A percentile compares a stretch with the other conserved stretches of the same genome.
phyloP scores from a whole-genome alignment of 345 rosid genomes.

The Garcia nutans region DNA sequence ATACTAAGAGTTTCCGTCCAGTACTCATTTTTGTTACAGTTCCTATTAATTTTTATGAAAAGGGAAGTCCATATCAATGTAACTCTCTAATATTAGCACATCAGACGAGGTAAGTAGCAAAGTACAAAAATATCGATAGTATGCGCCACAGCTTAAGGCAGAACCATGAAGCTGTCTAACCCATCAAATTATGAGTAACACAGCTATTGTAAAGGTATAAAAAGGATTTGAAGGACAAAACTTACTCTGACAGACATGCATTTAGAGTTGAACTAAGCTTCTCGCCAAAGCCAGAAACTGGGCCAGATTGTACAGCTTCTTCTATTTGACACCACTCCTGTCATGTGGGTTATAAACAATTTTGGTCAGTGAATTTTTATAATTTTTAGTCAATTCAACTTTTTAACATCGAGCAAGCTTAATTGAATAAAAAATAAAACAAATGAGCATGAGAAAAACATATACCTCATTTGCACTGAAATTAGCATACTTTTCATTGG shows the following conservation, averaged over 20 bases:
- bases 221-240: not conserved
- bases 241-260: slow-evolving; percentile 65
- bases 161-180: not conserved
- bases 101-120: not conserved
- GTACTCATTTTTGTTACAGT: not conserved
- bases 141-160: not conserved
- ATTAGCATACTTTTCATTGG: slow-evolving; percentile 62
- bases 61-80: not conserved
- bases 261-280: slow-evolving; percentile 60
- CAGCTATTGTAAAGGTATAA: not conserved
- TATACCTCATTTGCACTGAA: slow-evolving; percentile 65
- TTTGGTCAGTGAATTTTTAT: not conserved
- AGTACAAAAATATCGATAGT: not conserved
- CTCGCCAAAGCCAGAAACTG: slow-evolving; percentile 76
- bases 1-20: not conserved
- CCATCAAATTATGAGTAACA: not conserved
- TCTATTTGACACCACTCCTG: slow-evolving; percentile 78
- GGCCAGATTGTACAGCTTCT: slow-evolving; percentile 65
- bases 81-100: not conserved
- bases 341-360: slow-evolving; percentile 1
- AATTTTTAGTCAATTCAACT: not conserved
- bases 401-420: not conserved
- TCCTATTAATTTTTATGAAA: not conserved
- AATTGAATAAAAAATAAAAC: not conserved
- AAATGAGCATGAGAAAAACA: slow-evolving; percentile 16